Evolutionary conservation across 768 basidiomycete genomes (phyloP).

Genomic region (Trametes coccinea): DNA sequence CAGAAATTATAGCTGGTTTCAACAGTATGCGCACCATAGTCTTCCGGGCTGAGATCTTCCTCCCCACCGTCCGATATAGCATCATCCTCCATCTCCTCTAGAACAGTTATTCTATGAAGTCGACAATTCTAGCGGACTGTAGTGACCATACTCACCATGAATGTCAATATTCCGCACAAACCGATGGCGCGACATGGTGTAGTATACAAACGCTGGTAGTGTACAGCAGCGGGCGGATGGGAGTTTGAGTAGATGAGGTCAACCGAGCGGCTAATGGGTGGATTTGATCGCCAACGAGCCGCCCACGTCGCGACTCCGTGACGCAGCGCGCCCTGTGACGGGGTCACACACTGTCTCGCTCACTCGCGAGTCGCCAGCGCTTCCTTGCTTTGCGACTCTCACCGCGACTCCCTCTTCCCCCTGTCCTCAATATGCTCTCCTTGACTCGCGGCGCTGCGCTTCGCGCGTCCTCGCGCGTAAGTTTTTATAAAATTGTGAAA

Average conservation of each 20-base stretch:
- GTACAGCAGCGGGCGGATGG: constrained; percentile 11
- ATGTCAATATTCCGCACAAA: constrained; percentile 85
- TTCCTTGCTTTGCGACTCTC: neutral
- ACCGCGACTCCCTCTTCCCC: constrained; percentile 1
- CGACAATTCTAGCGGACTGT: too few relatives aligned
- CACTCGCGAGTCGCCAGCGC: neutral
- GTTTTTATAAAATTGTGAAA: constrained; percentile 25
- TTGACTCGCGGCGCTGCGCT: constrained; percentile 46
- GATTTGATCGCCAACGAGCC: neutral
- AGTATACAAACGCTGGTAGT: constrained; percentile 14
- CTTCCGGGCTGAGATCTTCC: constrained; percentile 77
- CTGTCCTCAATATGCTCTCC: constrained; percentile 47
- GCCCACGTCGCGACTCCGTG: neutral
- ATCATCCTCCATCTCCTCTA: constrained; percentile 87
- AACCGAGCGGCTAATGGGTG: constrained; percentile 3
- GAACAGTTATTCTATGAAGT: neutral
- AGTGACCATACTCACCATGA: constrained; percentile 45
- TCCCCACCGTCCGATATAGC: constrained; percentile 77
- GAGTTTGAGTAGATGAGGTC: constrained; percentile 9
- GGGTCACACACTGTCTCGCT: neutral
- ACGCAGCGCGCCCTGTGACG: constrained; percentile 6
- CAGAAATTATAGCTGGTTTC: neutral
- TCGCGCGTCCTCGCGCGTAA: constrained; percentile 51
- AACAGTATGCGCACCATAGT: constrained; percentile 61
- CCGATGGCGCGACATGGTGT: constrained; percentile 87